phyloP scores from a whole-genome alignment of 2,329 filamentous ascomycete species.

The Cercospora citrullina region DNA sequence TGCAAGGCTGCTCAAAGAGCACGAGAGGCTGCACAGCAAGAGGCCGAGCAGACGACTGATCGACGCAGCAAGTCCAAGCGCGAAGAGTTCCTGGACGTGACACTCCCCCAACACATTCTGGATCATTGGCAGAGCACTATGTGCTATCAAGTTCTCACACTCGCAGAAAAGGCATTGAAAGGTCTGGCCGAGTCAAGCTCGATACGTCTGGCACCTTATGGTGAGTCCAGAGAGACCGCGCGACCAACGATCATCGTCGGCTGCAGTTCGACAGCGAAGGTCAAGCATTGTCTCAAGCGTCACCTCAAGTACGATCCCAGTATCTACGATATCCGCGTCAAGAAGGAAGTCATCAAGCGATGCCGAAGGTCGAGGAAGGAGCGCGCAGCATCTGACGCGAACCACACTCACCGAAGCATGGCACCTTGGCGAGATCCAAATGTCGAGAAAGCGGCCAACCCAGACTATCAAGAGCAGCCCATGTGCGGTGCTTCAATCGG shows the following conservation, averaged over 20 bases:
- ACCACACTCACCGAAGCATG: slow-evolving; percentile 32
- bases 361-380: slow-evolving; percentile 40
- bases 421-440: slow-evolving; percentile 28
- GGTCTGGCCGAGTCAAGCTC: slow-evolving; percentile 75
- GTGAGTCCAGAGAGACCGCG: slow-evolving; percentile 64
- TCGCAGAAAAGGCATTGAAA: slow-evolving; percentile 68
- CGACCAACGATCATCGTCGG: slow-evolving; percentile 74
- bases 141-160: slow-evolving; percentile 71
- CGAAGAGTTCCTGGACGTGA: slow-evolving; percentile 40
- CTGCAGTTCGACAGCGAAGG: slow-evolving; percentile 72
- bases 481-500: slow-evolving; percentile 89
- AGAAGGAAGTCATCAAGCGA: slow-evolving; percentile 49
- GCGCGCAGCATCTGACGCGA: slow-evolving; percentile 24
- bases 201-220: slow-evolving; percentile 74
- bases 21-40: slow-evolving; percentile 19
- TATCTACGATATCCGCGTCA: slow-evolving; percentile 69
- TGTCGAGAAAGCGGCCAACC: slow-evolving; percentile 57
- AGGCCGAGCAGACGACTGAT: slow-evolving; percentile 3
- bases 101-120: slow-evolving; percentile 62
- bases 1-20: slow-evolving; percentile 22
- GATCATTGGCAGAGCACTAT: slow-evolving; percentile 71
- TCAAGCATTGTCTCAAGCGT: slow-evolving; percentile 69
- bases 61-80: slow-evolving; percentile 27
- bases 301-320: slow-evolving; percentile 68
- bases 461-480: slow-evolving; percentile 75